Conservation (phyloP, 345 rosid species). For the Dimocarpus longan region DNA sequence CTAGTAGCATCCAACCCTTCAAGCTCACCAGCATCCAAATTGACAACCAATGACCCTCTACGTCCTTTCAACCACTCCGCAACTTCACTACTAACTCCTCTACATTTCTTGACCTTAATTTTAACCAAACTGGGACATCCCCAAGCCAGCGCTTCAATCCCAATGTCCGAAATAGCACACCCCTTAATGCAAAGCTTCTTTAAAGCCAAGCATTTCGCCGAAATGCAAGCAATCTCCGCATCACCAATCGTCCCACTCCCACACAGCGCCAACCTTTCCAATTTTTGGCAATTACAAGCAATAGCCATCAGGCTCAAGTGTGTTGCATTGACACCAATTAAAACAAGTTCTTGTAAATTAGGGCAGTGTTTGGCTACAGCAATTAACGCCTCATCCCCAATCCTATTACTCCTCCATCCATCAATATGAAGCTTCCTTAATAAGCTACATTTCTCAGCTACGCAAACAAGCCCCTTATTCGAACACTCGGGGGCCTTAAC, state of each 20-base stretch:
- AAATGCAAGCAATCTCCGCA: conserved; percentile 65
- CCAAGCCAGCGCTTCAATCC: conserved; percentile 64
- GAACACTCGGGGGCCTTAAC: conserved; percentile 80
- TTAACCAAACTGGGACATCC: conserved; percentile 86
- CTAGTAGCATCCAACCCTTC: conserved; percentile 32
- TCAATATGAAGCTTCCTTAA: conserved; percentile 87
- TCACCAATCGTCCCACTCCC: conserved; percentile 78
- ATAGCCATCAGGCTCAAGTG: conserved; percentile 48
- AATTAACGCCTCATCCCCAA: conserved; percentile 82
- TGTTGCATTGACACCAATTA: conserved; percentile 78
- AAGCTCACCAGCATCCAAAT: conserved; percentile 55
- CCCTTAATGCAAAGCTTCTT: conserved; percentile 87
- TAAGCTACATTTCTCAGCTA: conserved; percentile 69
- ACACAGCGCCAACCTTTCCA: conserved; percentile 78
- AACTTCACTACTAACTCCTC: conserved; percentile 55
- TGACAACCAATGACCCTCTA: conserved; percentile 56
- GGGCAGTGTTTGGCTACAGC: conserved; percentile 66
- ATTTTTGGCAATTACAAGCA: conserved; percentile 58
- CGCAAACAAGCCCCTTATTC: conserved; percentile 56
- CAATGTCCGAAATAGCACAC: conserved; percentile 62
- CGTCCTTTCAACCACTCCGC: conserved; percentile 59
- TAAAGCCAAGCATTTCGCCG: conserved; percentile 60
- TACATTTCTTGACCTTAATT: conserved; percentile 83
- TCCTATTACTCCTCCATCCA: conserved; percentile 83
- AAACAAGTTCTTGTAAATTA: conserved; percentile 75